Percentiles rank a stretch among this genome's conserved stretches.
Evolutionary conservation across 2,329 filamentous ascomycete genomes (phyloP).

Genomic region (Atkinsonella texensis): DNA sequence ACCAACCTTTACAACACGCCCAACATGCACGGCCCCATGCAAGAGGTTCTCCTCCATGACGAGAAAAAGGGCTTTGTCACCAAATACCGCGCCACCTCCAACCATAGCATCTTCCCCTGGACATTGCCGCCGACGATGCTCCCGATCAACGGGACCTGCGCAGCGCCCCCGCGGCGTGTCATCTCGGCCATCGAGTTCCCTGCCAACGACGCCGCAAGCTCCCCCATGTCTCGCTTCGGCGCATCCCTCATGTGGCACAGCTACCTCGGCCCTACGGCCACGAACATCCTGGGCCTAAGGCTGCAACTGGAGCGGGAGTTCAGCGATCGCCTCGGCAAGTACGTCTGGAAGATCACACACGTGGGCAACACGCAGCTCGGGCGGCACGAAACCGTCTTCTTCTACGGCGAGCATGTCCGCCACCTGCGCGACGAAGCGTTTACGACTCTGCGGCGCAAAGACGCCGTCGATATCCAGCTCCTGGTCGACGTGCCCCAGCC

Average conservation of each 20-base stretch:
- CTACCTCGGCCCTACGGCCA: slow-evolving; percentile 33
- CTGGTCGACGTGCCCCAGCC: slow-evolving; percentile 22
- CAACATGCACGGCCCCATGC: slow-evolving; percentile 39
- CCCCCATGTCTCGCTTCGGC: slow-evolving; percentile 21
- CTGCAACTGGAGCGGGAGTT: slow-evolving; percentile 58
- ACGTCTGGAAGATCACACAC: slow-evolving; percentile 60
- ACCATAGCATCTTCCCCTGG: slow-evolving; percentile 87
- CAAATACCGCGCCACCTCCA: slow-evolving; percentile 44
- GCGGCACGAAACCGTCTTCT: slow-evolving; percentile 74
- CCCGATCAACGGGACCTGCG: slow-evolving; percentile 65
- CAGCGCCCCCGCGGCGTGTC: slow-evolving; percentile 55
- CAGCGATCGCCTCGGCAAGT: slow-evolving; percentile 24
- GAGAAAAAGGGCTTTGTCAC: slow-evolving; percentile 26
- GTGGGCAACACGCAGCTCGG: slow-evolving; percentile 74
- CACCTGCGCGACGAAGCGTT: slow-evolving; percentile 77
- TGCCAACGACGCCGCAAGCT: slow-evolving; percentile 25
- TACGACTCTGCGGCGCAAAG: slow-evolving; percentile 59
- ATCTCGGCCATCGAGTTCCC: slow-evolving; percentile 59
- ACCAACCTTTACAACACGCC: slow-evolving; percentile 71
- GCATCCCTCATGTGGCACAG: slow-evolving; percentile 22
- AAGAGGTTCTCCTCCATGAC: slow-evolving; percentile 31
- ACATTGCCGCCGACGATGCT: slow-evolving; percentile 69
- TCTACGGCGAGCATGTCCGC: slow-evolving; percentile 63
- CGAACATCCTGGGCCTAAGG: slow-evolving; percentile 42
- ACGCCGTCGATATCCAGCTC: slow-evolving; percentile 63